These are phyloP conservation scores for Aristolochia fimbriata DNA, from an alignment of 164 flowering plant species.

Conservation along the genomic window DNA sequence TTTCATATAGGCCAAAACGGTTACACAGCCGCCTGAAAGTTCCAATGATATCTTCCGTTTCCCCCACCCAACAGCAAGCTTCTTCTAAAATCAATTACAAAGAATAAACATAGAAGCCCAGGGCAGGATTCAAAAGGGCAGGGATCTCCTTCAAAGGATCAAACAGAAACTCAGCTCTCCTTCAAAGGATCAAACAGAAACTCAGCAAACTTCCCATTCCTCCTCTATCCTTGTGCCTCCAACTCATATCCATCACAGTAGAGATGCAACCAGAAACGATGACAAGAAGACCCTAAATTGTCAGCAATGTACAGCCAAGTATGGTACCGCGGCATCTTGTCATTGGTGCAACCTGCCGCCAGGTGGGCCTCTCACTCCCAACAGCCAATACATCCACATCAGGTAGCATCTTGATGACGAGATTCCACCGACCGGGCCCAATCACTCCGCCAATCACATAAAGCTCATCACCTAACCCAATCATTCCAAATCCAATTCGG, in stretches of 20 bases:
- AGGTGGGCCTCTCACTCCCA: constrained; percentile 53
- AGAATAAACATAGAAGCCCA: too few species aligned
- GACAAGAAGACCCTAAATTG: constrained; percentile 33
- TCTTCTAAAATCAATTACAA: too few species aligned
- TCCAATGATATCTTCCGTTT: too few species aligned
- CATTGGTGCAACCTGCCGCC: constrained; percentile 80
- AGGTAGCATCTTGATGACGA: constrained; percentile 51
- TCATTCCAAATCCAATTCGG: constrained; percentile 73
- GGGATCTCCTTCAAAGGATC: too few species aligned
- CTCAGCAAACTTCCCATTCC: too few species aligned
- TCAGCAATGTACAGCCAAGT: constrained; percentile 69
- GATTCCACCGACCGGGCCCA: constrained; percentile 63
- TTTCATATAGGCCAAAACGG: too few species aligned
- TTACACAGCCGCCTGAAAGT: too few species aligned
- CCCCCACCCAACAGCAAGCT: too few species aligned
- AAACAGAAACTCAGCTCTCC: too few species aligned
- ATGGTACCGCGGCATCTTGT: constrained; percentile 70
- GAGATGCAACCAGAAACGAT: neutral
- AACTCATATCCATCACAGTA: constrained; percentile 9
- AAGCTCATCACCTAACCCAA: constrained; percentile 55
- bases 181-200: too few species aligned
- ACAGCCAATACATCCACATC: constrained; percentile 67
- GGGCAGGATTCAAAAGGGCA: too few species aligned
- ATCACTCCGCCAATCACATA: constrained; percentile 84
- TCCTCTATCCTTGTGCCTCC: too few species aligned